Percentiles rank a stretch among this genome's conserved stretches.
Evolutionary conservation across 1,139 yeast genomes (phyloP).

Genomic region (Diutina pseudorugosa): DNA sequence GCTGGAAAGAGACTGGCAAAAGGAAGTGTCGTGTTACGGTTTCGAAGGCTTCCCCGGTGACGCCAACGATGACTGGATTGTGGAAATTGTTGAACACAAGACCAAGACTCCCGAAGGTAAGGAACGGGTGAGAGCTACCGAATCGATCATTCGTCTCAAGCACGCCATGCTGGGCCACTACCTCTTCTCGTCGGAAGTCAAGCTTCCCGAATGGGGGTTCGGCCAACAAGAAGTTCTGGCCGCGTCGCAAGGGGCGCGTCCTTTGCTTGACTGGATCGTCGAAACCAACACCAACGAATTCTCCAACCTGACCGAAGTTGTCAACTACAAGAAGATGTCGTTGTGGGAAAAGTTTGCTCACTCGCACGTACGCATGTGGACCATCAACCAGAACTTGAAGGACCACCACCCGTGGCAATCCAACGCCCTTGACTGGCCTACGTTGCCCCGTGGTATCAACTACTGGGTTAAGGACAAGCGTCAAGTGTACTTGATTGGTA

Average conservation of each 20-base stretch:
- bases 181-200: conserved; percentile 74
- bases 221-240: conserved; percentile 96
- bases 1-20: conserved; percentile 88
- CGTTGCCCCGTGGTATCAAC: conserved; percentile 81
- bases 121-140: conserved; percentile 58
- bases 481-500: conserved; percentile 83
- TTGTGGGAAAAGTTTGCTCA: conserved; percentile 67
- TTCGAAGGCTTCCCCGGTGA: conserved; percentile 87
- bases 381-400: conserved; percentile 71
- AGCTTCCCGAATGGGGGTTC: conserved; percentile 92
- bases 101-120: conserved; percentile 44
- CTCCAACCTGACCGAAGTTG: conserved; percentile 13
- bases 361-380: conserved; percentile 86
- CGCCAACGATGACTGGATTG: conserved; percentile 88
- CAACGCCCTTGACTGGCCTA: conserved; percentile 81
- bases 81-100: conserved; percentile 62
- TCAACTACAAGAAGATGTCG: conserved; percentile 50
- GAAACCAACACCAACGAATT: conserved; percentile 57
- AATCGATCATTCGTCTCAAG: conserved; percentile 73
- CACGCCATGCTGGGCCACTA: conserved; percentile 89
- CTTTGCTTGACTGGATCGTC: conserved; percentile 75
- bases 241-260: conserved; percentile 68
- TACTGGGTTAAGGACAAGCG: conserved; percentile 76
- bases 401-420: conserved; percentile 85
- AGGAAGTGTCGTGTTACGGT: conserved; percentile 90